Evolutionary conservation across 179 eudicot species (phyloP).

Genomic region (Vitellaria paradoxa): DNA sequence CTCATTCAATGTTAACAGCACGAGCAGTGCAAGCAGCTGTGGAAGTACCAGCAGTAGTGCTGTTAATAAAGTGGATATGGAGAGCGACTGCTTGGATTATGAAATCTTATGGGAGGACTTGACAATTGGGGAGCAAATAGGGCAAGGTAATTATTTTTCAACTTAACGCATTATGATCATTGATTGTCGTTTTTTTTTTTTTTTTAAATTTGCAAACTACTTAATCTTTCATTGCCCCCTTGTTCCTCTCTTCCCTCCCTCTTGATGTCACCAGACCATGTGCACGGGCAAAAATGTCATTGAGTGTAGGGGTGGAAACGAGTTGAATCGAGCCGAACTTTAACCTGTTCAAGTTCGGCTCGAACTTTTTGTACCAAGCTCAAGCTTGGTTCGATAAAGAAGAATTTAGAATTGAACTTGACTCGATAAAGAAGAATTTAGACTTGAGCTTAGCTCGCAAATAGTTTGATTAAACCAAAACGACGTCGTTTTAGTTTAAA

Average conservation of each 20-base stretch:
- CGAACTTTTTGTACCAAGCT: no score
- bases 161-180: background rate
- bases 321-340: no score
- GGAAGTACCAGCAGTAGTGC: constrained; percentile 74
- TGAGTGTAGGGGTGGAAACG: no score
- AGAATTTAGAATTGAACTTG: no score
- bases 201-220: background rate
- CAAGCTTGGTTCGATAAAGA: no score
- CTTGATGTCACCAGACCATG: background rate
- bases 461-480: no score
- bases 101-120: constrained; percentile 97
- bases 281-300: background rate
- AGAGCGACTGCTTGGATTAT: constrained; percentile 69
- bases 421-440: no score
- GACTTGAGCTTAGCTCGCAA: no score
- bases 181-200: background rate
- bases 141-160: constrained; percentile 65
- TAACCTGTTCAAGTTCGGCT: no score
- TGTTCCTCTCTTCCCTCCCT: background rate
- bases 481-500: no score
- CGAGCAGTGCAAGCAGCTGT: constrained; percentile 80
- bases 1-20: constrained; percentile 65
- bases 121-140: constrained; percentile 87
- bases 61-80: constrained; percentile 64
- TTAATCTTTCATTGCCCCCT: background rate